Evolutionary conservation across 768 basidiomycete species (phyloP), one percentile per base, ranked within the genome.

Genomic region (Trametes maxima): DNA sequence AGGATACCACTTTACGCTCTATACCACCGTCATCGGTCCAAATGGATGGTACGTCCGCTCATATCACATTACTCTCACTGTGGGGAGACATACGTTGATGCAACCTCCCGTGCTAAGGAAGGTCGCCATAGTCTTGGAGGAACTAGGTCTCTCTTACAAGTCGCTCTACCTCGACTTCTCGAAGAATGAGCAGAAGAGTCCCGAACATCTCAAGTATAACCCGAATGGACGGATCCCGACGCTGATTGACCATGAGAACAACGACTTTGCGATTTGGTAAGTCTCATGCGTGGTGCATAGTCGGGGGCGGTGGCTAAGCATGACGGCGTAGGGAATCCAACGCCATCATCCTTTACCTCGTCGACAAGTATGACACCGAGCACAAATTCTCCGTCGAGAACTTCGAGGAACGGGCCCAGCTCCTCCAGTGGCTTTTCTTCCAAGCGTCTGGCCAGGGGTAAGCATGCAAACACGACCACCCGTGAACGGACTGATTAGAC

Each of bases 341-440:
- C 36, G 77, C 77, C 48, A 77, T 80, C 59, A 53, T 78, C 36
- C 58, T 74, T 2, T 80, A 77, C 67, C 68, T 80, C 42, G 68
- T 69, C 24, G 74, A 77, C 60, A 68, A 73, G 51, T 79, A 79
- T 62, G 80, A 82, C 64, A 63, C 48, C 16, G 75, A 77, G 21
- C 58, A 70, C 70, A 76, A 75, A 67, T 4, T 67, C 49, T 54
- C 51, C 0, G 24, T 28, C 25, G 39, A 14, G 17, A 28, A 37
- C 28, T 11, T 17, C 17, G 47, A 62, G 21, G 62, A 54, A 2
- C 36, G 44, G 25, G 40, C 19, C 11, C 16, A 37, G 25, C 58
- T 47, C n/a, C 59, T 75, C 24, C 75, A 74, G 63, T 79, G 76
- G 79, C 75, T 79, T 44, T 76, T 77, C 69, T 80, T 78, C 64